Percentiles rank a stretch among this genome's conserved stretches.
Conservation (phyloP, 2,329 filamentous ascomycete genomes). For the Scopulariopsis brevicaulis region DNA sequence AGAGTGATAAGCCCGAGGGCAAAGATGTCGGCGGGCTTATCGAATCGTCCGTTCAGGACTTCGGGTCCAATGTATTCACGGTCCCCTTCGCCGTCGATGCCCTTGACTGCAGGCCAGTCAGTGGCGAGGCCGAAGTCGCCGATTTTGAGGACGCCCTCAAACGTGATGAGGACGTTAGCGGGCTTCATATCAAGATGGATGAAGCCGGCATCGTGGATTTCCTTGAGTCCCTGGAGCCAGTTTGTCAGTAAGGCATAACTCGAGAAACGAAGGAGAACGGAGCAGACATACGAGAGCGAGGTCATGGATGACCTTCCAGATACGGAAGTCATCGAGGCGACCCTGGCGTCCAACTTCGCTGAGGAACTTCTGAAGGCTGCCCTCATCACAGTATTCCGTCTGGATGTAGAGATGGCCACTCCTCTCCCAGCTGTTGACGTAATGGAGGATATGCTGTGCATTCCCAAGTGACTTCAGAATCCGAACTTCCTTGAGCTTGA, state of each 20-base stretch:
- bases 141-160: slow-evolving; percentile 74
- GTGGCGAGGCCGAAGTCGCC: slow-evolving; percentile 79
- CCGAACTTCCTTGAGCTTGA: slow-evolving; percentile 74
- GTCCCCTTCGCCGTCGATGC: slow-evolving; percentile 85
- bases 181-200: slow-evolving; percentile 81
- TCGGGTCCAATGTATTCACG: slow-evolving; percentile 94
- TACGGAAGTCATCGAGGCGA: slow-evolving; percentile 88
- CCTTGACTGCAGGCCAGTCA: slow-evolving; percentile 60
- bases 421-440: slow-evolving; percentile 80
- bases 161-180: slow-evolving; percentile 72
- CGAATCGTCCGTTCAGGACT: slow-evolving; percentile 73
- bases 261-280: neutral
- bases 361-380: slow-evolving; percentile 78
- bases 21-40: slow-evolving; percentile 89
- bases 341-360: slow-evolving; percentile 73
- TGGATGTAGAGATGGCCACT: slow-evolving; percentile 86
- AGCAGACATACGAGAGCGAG: slow-evolving; percentile 56
- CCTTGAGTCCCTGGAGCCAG: slow-evolving; percentile 60
- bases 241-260: neutral
- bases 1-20: slow-evolving; percentile 89
- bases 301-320: slow-evolving; percentile 96
- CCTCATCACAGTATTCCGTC: slow-evolving; percentile 93
- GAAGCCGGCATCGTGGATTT: slow-evolving; percentile 81
- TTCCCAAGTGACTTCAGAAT: slow-evolving; percentile 67
- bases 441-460: slow-evolving; percentile 75